Evolutionary conservation across 768 basidiomycete genomes (phyloP).

Genomic region (Mycena galericulata): DNA sequence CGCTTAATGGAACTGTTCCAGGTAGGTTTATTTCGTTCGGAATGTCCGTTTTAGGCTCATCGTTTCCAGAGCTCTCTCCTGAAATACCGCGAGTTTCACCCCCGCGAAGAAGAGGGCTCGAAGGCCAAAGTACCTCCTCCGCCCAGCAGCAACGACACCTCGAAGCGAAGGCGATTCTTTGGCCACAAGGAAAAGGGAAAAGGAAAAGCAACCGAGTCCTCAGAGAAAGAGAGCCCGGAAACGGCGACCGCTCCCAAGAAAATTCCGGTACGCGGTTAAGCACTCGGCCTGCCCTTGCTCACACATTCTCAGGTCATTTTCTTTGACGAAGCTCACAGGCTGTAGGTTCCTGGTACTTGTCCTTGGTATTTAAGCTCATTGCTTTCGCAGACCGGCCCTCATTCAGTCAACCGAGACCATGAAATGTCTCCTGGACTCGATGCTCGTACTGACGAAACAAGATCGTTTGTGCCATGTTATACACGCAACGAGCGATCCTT

Average conservation of each 20-base stretch:
- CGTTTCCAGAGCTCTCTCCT: conserved; percentile 69
- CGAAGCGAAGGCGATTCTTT: conserved; percentile 41
- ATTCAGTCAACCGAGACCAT: conserved; percentile 84
- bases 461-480: conserved; percentile 87
- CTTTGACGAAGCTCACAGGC: conserved; percentile 88
- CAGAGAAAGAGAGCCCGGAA: conserved; percentile 49
- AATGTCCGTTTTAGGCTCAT: background rate
- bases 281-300: background rate
- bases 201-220: conserved; percentile 44
- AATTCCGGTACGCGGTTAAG: conserved; percentile 64
- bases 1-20: conserved; percentile 89
- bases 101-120: conserved; percentile 2
- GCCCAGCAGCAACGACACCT: background rate
- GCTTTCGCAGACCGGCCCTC: conserved; percentile 69
- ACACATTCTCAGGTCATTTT: conserved; percentile 64
- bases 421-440: conserved; percentile 87
- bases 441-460: conserved; percentile 90
- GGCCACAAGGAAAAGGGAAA: conserved; percentile 48
- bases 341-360: conserved; percentile 56
- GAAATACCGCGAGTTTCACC: conserved; percentile 77
- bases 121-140: conserved; percentile 10
- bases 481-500: conserved; percentile 86
- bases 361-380: background rate
- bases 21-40: conserved; percentile 47
- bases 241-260: conserved; percentile 64